These are phyloP conservation scores for Curvularia sp. DNA, from an alignment of 2,329 filamentous ascomycete genomes.

Conservation along the genomic window DNA sequence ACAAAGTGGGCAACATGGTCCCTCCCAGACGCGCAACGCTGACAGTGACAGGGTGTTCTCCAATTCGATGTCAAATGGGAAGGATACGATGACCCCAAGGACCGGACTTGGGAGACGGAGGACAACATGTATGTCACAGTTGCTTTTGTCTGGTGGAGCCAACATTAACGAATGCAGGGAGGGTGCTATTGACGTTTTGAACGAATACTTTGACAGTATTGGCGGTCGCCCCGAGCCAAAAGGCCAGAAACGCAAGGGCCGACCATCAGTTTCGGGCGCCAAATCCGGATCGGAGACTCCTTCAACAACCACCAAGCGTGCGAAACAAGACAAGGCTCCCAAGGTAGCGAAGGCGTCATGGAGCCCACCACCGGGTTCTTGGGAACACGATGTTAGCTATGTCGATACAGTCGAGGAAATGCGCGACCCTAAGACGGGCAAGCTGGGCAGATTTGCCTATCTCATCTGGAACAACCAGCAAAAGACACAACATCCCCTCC, in stretches of 20 bases:
- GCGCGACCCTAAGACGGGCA: slow-evolving; percentile 44
- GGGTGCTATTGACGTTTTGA: slow-evolving; percentile 61
- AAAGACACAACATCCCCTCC: slow-evolving; percentile 75
- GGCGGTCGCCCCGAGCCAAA: slow-evolving; percentile 68
- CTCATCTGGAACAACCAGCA: slow-evolving; percentile 75
- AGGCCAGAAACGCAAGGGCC: slow-evolving; percentile 61
- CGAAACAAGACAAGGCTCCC: slow-evolving; percentile 52
- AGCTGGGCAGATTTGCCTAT: slow-evolving; percentile 68
- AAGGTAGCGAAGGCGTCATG: slow-evolving; percentile 58
- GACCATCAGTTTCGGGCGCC: slow-evolving; percentile 30
- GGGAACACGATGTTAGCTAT: slow-evolving; percentile 74
- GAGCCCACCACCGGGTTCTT: slow-evolving; percentile 74
- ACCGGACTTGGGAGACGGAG: slow-evolving; percentile 81
- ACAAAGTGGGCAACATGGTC: slow-evolving; percentile 30
- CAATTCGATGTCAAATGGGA: slow-evolving; percentile 82
- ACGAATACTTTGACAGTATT: slow-evolving; percentile 67
- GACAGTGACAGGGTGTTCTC: slow-evolving; percentile 27
- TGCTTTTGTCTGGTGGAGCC: background rate
- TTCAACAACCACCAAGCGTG: slow-evolving; percentile 32
- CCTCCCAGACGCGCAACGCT: slow-evolving; percentile 31
- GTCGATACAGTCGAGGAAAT: slow-evolving; percentile 77
- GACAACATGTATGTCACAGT: slow-evolving; percentile 66
- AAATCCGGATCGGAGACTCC: slow-evolving; percentile 37
- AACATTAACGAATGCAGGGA: slow-evolving; percentile 28
- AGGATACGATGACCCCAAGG: slow-evolving; percentile 72